These are phyloP conservation scores for Sphaerostilbella broomeana DNA, from an alignment of 2,329 filamentous ascomycete species.

Conservation along the genomic window DNA sequence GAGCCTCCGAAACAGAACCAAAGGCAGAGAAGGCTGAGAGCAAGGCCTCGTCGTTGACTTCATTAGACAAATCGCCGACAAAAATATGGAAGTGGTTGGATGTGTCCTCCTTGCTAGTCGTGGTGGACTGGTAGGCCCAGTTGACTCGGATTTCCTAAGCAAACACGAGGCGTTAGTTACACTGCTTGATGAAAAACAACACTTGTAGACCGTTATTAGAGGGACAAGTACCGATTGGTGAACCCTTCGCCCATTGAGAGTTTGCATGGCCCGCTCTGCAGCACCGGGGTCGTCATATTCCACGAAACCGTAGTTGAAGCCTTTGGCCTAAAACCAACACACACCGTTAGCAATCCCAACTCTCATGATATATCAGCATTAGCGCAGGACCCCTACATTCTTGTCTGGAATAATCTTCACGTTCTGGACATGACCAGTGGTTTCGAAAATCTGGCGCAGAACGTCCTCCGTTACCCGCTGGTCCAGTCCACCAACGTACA, in stretches of 20 bases:
- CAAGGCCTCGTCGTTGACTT: constrained; percentile 95
- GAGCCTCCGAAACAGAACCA: constrained; percentile 90
- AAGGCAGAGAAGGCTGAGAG: constrained; percentile 93
- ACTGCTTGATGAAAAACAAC: too few species aligned
- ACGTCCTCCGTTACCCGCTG: constrained; percentile 94
- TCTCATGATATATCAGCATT: too few species aligned
- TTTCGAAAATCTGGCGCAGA: constrained; percentile 96
- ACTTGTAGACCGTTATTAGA: too few species aligned
- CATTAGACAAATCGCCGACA: constrained; percentile 93
- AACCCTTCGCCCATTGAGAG: constrained; percentile 88
- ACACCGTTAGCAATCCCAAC: constrained; percentile 12
- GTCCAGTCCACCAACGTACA: constrained; percentile 93
- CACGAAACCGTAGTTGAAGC: constrained; percentile 97
- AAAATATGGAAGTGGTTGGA: constrained; percentile 99
- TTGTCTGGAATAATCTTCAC: constrained; percentile 99
- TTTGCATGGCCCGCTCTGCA: constrained; percentile 95
- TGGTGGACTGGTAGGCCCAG: constrained; percentile 99
- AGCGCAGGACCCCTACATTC: constrained; percentile 64
- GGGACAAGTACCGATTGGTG: constrained; percentile 70
- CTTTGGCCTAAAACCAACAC: constrained; percentile 61
- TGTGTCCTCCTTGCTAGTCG: constrained; percentile 88
- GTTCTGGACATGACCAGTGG: constrained; percentile 93
- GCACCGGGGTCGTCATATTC: constrained; percentile 97
- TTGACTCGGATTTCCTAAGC: constrained; percentile 93
- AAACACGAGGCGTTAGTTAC: neutral